Evolutionary conservation across 495 filamentous ascomycete genomes (phyloP), one percentile per base, ranked within the genome.

Genomic region (Achaetomiella virescens): DNA sequence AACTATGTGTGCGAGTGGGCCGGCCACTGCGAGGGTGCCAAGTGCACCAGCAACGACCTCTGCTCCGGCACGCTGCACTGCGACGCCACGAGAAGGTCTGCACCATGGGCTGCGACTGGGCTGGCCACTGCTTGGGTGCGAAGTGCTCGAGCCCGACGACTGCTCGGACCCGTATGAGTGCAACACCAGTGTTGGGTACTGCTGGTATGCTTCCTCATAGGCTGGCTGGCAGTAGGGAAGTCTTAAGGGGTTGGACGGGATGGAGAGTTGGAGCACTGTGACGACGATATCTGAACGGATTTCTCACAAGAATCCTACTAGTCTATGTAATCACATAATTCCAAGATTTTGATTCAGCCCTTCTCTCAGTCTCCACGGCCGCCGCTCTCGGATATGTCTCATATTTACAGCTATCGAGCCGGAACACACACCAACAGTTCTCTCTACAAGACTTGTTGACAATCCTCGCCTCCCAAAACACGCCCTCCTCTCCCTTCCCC

Each of bases 41-140:
- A 12, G 12, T 54, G 52, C 52, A 11, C 25, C 24, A 27, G 3
- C 41, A 11, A 54, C 20, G 22, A 38, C 52, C 18, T 20, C 31
- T 54, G 41, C 31, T 11, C 5, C 8, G 29, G 9, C 29, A 9
- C 4, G n/a, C 14, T 40, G 20, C 18, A 29, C 52, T 55, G 42
- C 52, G 52, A 40, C 3, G 21, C 31, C 25, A 8, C 1, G 43
- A 54, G 52, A 54, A 45, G 52, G 1, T 41, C 14, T 38, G 42
- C 43, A 48, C 52, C 41, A 54, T 18, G 33, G 18, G 21, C 21
- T 55, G 52, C 52, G 33, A 35, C 21, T 58, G 55, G 48, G 18
- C 40, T 7, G 55, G 48, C 33, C 41, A 58, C 55, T 51, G 47
- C 55, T 11, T 45, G 21, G 55, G 55, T 24, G 55, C 55, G 1